Conservation (phyloP, 805 yeast species). For the Blastobotrys terrestris region DNA sequence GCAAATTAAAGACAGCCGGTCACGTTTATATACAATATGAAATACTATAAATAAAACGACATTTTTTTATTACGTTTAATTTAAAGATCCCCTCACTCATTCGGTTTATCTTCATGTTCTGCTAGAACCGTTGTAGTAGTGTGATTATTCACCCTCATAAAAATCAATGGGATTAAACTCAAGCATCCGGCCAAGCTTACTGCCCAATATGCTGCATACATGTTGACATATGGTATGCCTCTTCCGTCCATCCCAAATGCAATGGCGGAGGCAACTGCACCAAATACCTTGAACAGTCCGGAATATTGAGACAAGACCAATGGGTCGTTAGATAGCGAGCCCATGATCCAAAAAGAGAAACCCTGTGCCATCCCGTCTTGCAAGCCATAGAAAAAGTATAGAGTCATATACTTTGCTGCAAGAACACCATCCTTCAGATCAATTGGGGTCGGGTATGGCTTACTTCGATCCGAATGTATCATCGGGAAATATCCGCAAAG, state of each 20-base stretch:
- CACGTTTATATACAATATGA: not conserved
- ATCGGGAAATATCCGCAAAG: constrained; percentile 18
- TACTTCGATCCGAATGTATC: constrained; percentile 16
- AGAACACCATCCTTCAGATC: constrained; percentile 1
- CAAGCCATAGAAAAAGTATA: constrained; percentile 41
- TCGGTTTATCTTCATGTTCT: constrained; percentile 7
- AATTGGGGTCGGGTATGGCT: constrained; percentile 13
- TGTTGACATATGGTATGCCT: constrained; percentile 5
- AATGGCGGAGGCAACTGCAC: constrained; percentile 42
- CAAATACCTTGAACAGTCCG: constrained; percentile 42
- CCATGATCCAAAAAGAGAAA: constrained; percentile 39
- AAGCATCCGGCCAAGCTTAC: constrained; percentile 10
- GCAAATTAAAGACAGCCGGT: no score
- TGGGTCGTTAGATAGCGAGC: constrained; percentile 40
- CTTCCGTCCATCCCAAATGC: constrained; percentile 32
- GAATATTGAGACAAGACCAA: constrained; percentile 28
- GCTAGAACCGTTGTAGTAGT: not conserved
- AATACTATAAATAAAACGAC: not conserved
- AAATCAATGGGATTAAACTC: constrained; percentile 9
- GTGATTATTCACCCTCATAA: constrained; percentile 8
- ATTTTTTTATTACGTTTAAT: not conserved
- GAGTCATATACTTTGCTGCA: constrained; percentile 40
- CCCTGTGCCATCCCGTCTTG: constrained; percentile 42
- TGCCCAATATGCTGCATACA: constrained; percentile 14
- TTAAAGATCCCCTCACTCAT: not conserved